Percentiles rank a stretch among this genome's conserved stretches.
These are phyloP conservation scores for Phlebopus sp. DNA, from an alignment of 1,284 basidiomycete genomes.

Conservation along the genomic window DNA sequence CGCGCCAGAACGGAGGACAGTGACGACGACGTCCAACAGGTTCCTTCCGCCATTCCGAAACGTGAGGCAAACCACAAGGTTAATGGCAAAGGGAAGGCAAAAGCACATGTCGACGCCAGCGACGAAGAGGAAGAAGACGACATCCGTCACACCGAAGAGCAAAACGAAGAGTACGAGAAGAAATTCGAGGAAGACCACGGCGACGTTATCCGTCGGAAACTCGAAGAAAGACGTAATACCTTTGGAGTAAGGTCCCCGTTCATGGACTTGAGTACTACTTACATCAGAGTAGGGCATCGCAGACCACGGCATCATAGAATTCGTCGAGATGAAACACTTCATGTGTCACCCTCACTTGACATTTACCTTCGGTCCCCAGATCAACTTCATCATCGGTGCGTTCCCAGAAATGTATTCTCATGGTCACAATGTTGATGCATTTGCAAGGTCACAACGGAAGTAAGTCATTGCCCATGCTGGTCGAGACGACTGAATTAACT, in stretches of 20 bases:
- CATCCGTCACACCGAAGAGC: slow-evolving; percentile 27
- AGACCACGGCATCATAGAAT: slow-evolving; percentile 85
- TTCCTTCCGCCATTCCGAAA: slow-evolving; percentile 7
- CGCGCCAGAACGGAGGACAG: slow-evolving; percentile 30
- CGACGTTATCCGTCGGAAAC: slow-evolving; percentile 50
- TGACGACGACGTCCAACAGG: slow-evolving; percentile 14
- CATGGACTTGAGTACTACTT: neutral
- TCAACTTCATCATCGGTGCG: slow-evolving; percentile 95
- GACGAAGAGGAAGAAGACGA: slow-evolving; percentile 35
- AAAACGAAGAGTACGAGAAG: slow-evolving; percentile 51
- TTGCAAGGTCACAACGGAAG: slow-evolving; percentile 74
- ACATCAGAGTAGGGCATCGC: slow-evolving; percentile 58
- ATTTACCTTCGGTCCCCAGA: slow-evolving; percentile 83
- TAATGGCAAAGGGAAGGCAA: slow-evolving; percentile 25
- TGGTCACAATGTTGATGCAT: neutral
- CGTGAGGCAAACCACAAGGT: slow-evolving; percentile 14
- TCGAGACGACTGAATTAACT: neutral
- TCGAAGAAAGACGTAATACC: slow-evolving; percentile 51
- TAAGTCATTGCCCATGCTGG: slow-evolving; percentile 35
- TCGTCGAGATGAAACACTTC: slow-evolving; percentile 87
- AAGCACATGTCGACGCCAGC: slow-evolving; percentile 26
- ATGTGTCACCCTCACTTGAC: slow-evolving; percentile 92
- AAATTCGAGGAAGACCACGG: slow-evolving; percentile 60
- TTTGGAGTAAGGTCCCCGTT: slow-evolving; percentile 50
- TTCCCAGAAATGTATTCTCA: neutral